A percentile compares a stretch with the other conserved stretches of the same genome.
Conservation (phyloP, 192 early-diverging fungal genomes). For the Coemansia sp. region DNA sequence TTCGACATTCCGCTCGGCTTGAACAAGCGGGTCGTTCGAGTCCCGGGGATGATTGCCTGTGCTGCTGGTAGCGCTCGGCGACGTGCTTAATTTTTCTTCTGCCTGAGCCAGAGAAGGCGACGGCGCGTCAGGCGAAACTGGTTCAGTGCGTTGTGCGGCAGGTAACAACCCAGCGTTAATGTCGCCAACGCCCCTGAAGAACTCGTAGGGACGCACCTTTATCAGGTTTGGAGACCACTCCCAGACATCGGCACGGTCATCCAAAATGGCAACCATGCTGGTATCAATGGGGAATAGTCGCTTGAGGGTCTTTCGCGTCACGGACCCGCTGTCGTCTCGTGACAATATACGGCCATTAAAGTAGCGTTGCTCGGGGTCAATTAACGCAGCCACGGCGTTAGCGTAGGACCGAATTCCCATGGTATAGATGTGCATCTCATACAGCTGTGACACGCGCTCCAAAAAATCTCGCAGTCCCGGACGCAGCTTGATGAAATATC, state of each 20-base stretch:
- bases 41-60: conserved; percentile 13
- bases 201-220: conserved; percentile 85
- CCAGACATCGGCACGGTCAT: conserved; percentile 97
- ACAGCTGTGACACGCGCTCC: conserved; percentile 58
- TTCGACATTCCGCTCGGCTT: conserved; percentile 9
- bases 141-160: neutral
- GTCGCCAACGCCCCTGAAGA: conserved; percentile 92
- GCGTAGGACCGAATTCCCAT: conserved; percentile 97
- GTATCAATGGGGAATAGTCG: conserved; percentile 91
- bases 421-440: conserved; percentile 98
- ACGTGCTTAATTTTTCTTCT: too few species aligned
- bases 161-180: conserved; percentile 75
- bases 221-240: conserved; percentile 84
- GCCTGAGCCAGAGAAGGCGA: neutral
- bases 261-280: conserved; percentile 93
- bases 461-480: conserved; percentile 81
- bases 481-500: conserved; percentile 85
- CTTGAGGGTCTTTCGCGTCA: conserved; percentile 71
- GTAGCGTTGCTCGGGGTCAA: conserved; percentile 75
- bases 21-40: conserved; percentile 12
- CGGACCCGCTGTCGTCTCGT: conserved; percentile 85
- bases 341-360: conserved; percentile 90
- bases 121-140: neutral
- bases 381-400: conserved; percentile 72
- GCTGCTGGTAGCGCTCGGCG: neutral